A percentile compares a stretch with the other conserved stretches of the same genome.
Evolutionary conservation across 768 basidiomycete genomes (phyloP).

Genomic region (Psilocybe tampanensis): DNA sequence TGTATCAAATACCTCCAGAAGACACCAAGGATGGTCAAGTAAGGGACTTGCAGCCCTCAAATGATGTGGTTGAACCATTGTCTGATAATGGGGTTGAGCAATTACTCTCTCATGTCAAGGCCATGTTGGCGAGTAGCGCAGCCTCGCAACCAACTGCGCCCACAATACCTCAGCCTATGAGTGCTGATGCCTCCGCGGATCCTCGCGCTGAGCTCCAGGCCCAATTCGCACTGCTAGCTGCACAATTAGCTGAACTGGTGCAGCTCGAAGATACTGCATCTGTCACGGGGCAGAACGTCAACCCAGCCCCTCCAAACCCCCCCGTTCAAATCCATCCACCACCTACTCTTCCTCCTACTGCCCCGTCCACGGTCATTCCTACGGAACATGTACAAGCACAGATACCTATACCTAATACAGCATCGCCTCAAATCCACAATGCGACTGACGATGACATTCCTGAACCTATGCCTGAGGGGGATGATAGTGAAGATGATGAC

Average conservation of each 20-base stretch:
- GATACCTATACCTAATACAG: slow-evolving; percentile 2
- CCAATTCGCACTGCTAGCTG: slow-evolving; percentile 71
- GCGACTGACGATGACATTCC: slow-evolving; percentile 6
- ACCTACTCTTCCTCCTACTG: background rate
- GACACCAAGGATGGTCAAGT: slow-evolving; percentile 19
- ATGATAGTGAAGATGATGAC: slow-evolving; percentile 40
- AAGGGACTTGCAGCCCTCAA: slow-evolving; percentile 1
- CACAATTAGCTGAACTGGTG: slow-evolving; percentile 70
- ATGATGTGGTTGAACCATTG: background rate
- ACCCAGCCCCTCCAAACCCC: background rate
- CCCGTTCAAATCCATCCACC: background rate
- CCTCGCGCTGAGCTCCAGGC: slow-evolving; percentile 72
- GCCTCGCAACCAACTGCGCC: slow-evolving; percentile 7
- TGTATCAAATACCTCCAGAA: slow-evolving; percentile 45
- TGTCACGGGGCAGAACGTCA: background rate
- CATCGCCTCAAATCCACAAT: slow-evolving; percentile 1
- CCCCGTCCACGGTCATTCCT: slow-evolving; percentile 3
- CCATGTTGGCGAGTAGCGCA: slow-evolving; percentile 23
- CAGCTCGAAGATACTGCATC: slow-evolving; percentile 38
- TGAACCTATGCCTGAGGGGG: slow-evolving; percentile 26
- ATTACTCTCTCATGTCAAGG: slow-evolving; percentile 31
- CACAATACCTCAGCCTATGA: slow-evolving; percentile 5
- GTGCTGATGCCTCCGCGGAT: slow-evolving; percentile 14
- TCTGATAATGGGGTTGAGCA: slow-evolving; percentile 23
- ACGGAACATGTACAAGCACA: background rate